These are phyloP conservation scores for Geotrichum restrictum DNA, from an alignment of 1,139 yeast species.

Conservation along the genomic window DNA sequence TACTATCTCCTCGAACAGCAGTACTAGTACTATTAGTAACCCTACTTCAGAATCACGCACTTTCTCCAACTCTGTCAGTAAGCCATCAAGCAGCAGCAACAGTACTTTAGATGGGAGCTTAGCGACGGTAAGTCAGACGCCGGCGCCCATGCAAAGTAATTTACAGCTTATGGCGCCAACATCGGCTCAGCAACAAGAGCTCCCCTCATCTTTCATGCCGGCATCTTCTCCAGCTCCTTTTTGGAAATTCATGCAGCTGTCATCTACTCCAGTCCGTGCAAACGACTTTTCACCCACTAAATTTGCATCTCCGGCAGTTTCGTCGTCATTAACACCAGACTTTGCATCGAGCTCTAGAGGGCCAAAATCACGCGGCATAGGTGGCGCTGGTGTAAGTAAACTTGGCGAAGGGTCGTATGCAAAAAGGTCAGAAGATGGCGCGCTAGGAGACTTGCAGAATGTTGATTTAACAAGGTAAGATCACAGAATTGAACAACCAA, in stretches of 20 bases:
- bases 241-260: slow-evolving; percentile 42
- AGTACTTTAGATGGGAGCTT: background rate
- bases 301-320: slow-evolving; percentile 32
- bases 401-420: background rate
- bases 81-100: no score
- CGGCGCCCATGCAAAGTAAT: slow-evolving; percentile 20
- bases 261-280: slow-evolving; percentile 35
- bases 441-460: slow-evolving; percentile 45
- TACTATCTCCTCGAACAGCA: background rate
- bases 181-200: slow-evolving; percentile 40
- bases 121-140: background rate
- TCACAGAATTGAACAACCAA: slow-evolving; percentile 23
- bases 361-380: slow-evolving; percentile 2
- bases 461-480: slow-evolving; percentile 43
- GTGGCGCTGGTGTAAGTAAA: slow-evolving; percentile 12
- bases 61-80: background rate
- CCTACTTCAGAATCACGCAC: background rate
- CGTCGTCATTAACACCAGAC: slow-evolving; percentile 3
- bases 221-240: slow-evolving; percentile 43
- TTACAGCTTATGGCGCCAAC: slow-evolving; percentile 42
- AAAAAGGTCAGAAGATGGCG: slow-evolving; percentile 25
- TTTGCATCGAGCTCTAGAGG: background rate
- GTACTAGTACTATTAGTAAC: background rate
- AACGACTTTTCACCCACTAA: slow-evolving; percentile 35
- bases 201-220: slow-evolving; percentile 43